Base-by-base conservation (phyloP, 306 rosid species). In the Rosa persica region DNA sequence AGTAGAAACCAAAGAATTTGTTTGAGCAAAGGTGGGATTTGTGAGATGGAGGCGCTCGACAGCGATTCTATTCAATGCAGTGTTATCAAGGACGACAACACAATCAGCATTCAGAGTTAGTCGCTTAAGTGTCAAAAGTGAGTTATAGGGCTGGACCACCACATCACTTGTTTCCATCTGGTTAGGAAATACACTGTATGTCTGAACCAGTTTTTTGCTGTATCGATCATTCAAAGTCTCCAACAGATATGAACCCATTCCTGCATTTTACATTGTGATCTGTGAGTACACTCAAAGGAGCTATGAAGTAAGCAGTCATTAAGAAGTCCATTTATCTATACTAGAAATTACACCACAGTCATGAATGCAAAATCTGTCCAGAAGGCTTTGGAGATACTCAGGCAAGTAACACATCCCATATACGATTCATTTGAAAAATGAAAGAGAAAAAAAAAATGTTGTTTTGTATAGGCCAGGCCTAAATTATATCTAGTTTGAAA, bases 121-220 rank as follows among this genome's bases (percentile, higher is more conserved):
- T 62, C 99, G 89, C 88, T 93, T 95, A 73, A 95, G 97, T 11
- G 99, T 95, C 86, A 93, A 87, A 86, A 95, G 97, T 49, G 99
- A 95, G 86, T 95, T 95, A 88, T 95, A 95, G 20, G 99, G 99
- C 80, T 95, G 99, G 81, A 93, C 99, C 83, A 95, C 99, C 84
- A 95, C 99, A 83, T 95, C 99, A 86, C 98, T 95, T 20, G 99
- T 95, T 89, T 91, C 99, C 99, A 95, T 95, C 89, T 95, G 99
- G 86, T 95, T 95, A 79, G 99, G 99, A 69, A 95, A 95, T 44
- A 95, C 99, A 86, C 98, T 95, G 83, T 93, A 95, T 38, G 99
- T 95, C 91, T 95, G 99, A 49, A 95, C 98, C 84, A 95, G 84
- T 73, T 95, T 95, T 89, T 95, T 95, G 91, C 99, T 95, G 90